phyloP scores from a whole-genome alignment of 2,329 filamentous ascomycete genomes.

The Ampelomyces quisqualis region DNA sequence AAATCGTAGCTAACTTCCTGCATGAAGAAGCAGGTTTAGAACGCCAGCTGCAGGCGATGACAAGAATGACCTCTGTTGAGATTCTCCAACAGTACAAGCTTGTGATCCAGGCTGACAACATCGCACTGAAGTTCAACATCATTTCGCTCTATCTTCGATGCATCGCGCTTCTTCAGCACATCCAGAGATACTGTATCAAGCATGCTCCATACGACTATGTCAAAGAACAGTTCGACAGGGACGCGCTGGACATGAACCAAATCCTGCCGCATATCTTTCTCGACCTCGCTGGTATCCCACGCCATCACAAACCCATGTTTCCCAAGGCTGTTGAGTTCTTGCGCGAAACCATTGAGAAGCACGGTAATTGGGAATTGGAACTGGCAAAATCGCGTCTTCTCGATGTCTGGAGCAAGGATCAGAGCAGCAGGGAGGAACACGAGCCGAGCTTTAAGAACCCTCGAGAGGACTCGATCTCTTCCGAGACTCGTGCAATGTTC shows the following conservation, averaged over 20 bases:
- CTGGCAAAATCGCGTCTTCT: background rate
- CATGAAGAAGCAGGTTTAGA: no score
- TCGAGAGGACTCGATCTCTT: background rate
- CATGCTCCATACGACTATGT: background rate
- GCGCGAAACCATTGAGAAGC: constrained; percentile 3
- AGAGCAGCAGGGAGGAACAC: background rate
- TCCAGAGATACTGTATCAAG: background rate
- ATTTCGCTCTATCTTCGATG: background rate
- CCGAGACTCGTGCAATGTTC: background rate
- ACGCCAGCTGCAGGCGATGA: no score
- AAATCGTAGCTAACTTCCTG: no score
- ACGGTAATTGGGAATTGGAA: background rate
- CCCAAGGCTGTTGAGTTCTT: background rate
- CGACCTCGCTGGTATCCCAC: background rate
- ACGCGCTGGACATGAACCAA: background rate
- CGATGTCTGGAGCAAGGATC: background rate
- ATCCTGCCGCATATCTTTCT: background rate
- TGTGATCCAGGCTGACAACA: background rate
- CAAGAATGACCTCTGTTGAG: background rate
- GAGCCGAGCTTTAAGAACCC: background rate
- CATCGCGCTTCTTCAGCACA: background rate
- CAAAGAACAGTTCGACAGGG: background rate
- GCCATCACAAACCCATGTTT: constrained; percentile 1
- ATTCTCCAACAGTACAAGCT: background rate
- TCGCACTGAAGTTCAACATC: background rate